Evolutionary conservation across 495 filamentous ascomycete genomes (phyloP).

Genomic region (Talaromyces ruber): DNA sequence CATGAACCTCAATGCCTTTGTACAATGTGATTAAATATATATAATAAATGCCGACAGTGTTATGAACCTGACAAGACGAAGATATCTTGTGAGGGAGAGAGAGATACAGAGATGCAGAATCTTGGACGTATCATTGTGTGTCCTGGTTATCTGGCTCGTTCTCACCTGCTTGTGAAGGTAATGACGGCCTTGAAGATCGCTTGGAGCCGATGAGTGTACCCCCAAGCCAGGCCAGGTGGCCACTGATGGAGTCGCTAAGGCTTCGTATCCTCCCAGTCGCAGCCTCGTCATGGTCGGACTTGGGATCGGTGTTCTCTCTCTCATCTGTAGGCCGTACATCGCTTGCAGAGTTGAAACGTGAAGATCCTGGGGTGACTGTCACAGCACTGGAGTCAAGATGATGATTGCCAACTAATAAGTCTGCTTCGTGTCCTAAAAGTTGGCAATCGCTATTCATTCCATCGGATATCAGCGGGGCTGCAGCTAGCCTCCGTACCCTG

Average conservation of each 20-base stretch:
- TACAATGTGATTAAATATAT: constrained; percentile 1
- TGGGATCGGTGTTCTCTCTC: constrained; percentile 14
- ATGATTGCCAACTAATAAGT: constrained; percentile 9
- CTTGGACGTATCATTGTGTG: not conserved
- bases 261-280: constrained; percentile 27
- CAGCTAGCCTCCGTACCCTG: not conserved
- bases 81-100: not conserved
- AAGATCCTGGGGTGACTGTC: constrained; percentile 1
- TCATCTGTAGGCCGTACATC: constrained; percentile 16
- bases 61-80: not conserved
- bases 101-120: not conserved
- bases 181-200: not conserved
- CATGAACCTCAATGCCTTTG: not conserved
- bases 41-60: not conserved
- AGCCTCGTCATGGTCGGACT: constrained; percentile 13
- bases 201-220: constrained; percentile 14
- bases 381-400: constrained; percentile 9
- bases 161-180: not conserved
- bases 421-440: constrained; percentile 7
- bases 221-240: constrained; percentile 35
- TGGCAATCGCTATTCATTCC: constrained; percentile 10
- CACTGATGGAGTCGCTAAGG: constrained; percentile 36
- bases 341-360: constrained; percentile 19
- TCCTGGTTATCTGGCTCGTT: not conserved
- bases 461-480: not conserved